Percentiles rank a stretch among this genome's conserved stretches.
phyloP scores from a whole-genome alignment of 129 eudicot genomes.

The Apium graveolens region DNA sequence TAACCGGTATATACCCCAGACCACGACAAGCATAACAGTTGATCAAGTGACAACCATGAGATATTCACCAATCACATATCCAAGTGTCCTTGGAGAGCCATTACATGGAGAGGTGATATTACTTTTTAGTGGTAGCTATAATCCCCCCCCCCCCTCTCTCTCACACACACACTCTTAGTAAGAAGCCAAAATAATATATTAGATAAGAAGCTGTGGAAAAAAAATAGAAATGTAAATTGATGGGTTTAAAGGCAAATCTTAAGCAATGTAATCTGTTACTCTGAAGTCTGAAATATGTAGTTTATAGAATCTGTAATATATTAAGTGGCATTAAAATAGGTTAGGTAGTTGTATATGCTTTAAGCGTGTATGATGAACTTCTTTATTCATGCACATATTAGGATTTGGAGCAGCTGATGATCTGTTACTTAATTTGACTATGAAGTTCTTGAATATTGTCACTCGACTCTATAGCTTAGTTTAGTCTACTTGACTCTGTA shows the following conservation, averaged over 20 bases:
- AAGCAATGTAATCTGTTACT: not conserved
- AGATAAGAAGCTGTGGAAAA: not conserved
- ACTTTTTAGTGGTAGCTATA: slow-evolving; percentile 1
- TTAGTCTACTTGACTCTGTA: no score
- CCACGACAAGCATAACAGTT: slow-evolving; percentile 46
- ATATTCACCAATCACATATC: slow-evolving; percentile 92
- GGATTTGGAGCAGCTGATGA: not conserved
- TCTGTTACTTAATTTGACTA: no score
- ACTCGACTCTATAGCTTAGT: no score
- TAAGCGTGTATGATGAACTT: not conserved
- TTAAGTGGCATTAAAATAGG: not conserved
- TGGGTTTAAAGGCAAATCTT: not conserved
- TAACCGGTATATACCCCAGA: slow-evolving; percentile 68
- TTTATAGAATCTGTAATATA: not conserved
- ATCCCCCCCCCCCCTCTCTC: not conserved
- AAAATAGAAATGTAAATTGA: not conserved
- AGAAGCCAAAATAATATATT: not conserved
- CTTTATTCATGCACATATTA: not conserved
- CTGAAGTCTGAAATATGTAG: not conserved
- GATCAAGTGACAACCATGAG: slow-evolving; percentile 67
- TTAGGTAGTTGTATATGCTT: not conserved
- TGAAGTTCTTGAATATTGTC: no score
- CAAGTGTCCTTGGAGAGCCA: slow-evolving; percentile 96
- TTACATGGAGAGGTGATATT: slow-evolving; percentile 87
- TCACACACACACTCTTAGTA: not conserved